phyloP scores from a whole-genome alignment of 768 basidiomycete species.

The Filobasidium wieringae region DNA sequence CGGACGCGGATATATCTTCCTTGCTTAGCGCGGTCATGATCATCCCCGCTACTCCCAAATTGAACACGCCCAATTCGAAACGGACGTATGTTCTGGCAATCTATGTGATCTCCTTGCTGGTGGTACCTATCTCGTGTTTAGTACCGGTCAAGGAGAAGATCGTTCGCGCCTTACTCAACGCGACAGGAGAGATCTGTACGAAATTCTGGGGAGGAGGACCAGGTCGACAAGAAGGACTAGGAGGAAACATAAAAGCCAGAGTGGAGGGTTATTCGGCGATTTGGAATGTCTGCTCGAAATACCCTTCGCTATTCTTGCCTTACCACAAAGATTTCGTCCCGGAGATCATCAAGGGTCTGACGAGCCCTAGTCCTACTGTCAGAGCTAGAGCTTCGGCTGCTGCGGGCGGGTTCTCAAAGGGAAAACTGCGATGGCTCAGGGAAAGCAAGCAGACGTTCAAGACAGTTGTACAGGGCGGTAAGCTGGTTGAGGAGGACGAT shows the following conservation, averaged over 20 bases:
- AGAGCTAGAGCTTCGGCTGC: conserved; percentile 25
- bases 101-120: conserved; percentile 25
- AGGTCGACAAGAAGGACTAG: conserved; percentile 16
- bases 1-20: conserved; percentile 26
- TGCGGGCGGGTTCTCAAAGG: conserved; percentile 24
- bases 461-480: background rate
- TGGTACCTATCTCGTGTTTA: conserved; percentile 22
- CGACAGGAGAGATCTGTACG: conserved; percentile 14
- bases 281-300: conserved; percentile 23
- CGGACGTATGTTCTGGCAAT: conserved; percentile 31
- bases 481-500: background rate
- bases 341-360: conserved; percentile 19
- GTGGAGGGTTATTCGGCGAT: conserved; percentile 25
- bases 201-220: conserved; percentile 14
- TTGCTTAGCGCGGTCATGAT: conserved; percentile 25
- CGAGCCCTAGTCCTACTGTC: conserved; percentile 7
- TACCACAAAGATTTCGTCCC: conserved; percentile 26
- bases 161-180: conserved; percentile 22
- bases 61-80: conserved; percentile 35
- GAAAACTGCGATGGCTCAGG: conserved; percentile 13
- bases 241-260: conserved; percentile 20
- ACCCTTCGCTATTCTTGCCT: conserved; percentile 27
- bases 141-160: conserved; percentile 28
- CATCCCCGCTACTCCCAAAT: conserved; percentile 30
- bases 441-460: conserved; percentile 15